These are phyloP conservation scores for Fusarium longipes DNA, from an alignment of 2,329 filamentous ascomycete species.

Conservation along the genomic window DNA sequence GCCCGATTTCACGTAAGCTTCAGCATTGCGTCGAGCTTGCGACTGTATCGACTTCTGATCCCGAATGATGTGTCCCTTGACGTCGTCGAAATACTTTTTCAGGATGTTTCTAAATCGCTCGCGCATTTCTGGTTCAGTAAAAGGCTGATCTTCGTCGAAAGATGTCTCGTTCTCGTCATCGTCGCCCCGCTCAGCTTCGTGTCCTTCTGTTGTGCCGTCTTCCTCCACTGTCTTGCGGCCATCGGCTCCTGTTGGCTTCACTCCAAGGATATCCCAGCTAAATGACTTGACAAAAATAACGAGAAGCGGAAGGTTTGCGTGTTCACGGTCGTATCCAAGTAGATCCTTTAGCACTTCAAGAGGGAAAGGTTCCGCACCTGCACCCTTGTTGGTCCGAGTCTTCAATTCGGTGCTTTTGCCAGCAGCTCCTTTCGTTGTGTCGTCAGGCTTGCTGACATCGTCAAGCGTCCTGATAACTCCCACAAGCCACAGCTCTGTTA, in stretches of 20 bases:
- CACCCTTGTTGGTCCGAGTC: conserved; percentile 67
- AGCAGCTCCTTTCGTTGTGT: conserved; percentile 69
- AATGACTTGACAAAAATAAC: conserved; percentile 97
- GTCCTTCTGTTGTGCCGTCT: conserved; percentile 72
- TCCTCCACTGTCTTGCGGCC: conserved; percentile 87
- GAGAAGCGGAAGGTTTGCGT: conserved; percentile 88
- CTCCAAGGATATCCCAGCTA: conserved; percentile 92
- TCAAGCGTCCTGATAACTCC: conserved; percentile 85
- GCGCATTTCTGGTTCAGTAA: conserved; percentile 80
- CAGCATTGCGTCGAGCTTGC: conserved; percentile 93
- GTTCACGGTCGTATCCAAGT: conserved; percentile 91
- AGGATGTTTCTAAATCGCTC: conserved; percentile 89
- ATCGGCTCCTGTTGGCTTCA: conserved; percentile 76
- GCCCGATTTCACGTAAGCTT: conserved; percentile 97
- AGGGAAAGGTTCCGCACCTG: conserved; percentile 88
- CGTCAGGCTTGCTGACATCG: conserved; percentile 71
- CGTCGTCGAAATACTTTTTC: conserved; percentile 89
- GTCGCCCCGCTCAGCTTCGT: conserved; percentile 56
- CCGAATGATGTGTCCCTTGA: conserved; percentile 87
- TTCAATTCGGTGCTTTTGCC: conserved; percentile 72
- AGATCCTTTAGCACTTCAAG: conserved; percentile 98
- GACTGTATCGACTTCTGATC: conserved; percentile 89
- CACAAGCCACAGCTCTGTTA: conserved; percentile 96
- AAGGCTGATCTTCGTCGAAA: conserved; percentile 72
- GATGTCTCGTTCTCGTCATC: conserved; percentile 34